Base-by-base conservation (phyloP, 768 basidiomycete species). In the Psilocybe subaeruginosa region DNA sequence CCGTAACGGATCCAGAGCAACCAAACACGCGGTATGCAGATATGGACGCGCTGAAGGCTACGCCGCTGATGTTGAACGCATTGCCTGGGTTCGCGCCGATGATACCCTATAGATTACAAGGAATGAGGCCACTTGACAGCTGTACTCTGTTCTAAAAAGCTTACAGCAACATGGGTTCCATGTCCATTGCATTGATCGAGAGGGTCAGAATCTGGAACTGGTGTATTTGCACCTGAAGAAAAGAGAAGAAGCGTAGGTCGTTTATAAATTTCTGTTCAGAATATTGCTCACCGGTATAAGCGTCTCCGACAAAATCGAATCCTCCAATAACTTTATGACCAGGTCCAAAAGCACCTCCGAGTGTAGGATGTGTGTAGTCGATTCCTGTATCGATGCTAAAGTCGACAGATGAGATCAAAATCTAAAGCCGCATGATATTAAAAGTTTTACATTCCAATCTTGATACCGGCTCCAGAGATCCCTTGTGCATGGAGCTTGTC, bases 1-100 rank as follows among this genome's bases (percentile, higher is more conserved):
- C 80, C 50, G 76, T 78, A 60, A 83, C 78, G 8, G 60, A 69
- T 0, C 85, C 86, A 2, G 55, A 64, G 68, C 91, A 91, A 2
- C 86, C 85, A 67, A 89, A 90, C 8, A 90, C 76, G 54, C 86
- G 72, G 74, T 87, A 87, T 4, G 80, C 69, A 3, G 75, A 80
- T 39, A 90, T 71, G 2, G 80, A 80, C 0, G 88, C 85, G 1
- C 80, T 78, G 59, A 82, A 88, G 2, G 90, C 89, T 43, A 89
- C 89, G 57, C 91, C 91, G 51, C 83, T 85, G 67, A 91, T 84
- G 72, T 85, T 85, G 77, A 84, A 88, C 37, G 71, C 68, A 67
- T 90, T 91, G 49, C 75, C 81, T 0, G 84, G 82, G 61, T 86
- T 74, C 16, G 85, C 85, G 12, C 84, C 88, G 56, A 89, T 81